A percentile compares a stretch with the other conserved stretches of the same genome.
These are phyloP conservation scores for Phoenix dactylifera DNA, from an alignment of 176 grass and related monocot genomes.

Conservation along the genomic window DNA sequence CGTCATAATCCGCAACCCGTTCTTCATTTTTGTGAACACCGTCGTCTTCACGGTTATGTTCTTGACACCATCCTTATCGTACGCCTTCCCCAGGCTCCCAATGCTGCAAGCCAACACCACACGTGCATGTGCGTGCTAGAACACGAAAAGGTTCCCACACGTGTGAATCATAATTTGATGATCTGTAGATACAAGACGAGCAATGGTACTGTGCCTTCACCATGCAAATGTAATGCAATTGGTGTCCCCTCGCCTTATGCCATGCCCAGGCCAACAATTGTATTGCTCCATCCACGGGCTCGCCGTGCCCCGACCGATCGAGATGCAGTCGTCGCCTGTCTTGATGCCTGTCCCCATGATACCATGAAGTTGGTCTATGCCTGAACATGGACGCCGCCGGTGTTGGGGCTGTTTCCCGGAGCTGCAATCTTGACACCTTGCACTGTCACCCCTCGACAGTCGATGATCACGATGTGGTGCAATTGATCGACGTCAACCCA, in stretches of 20 bases:
- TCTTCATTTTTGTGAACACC: too few species aligned
- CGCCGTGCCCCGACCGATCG: conserved; percentile 56
- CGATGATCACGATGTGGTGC: conserved; percentile 67
- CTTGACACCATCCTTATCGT: too few species aligned
- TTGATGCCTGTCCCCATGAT: conserved; percentile 43
- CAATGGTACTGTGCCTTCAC: too few species aligned
- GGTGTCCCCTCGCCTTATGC: conserved; percentile 44
- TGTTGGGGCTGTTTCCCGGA: conserved; percentile 72
- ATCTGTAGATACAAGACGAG: too few species aligned
- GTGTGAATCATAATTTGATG: not conserved
- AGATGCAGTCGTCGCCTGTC: conserved; percentile 92
- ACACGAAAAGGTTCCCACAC: too few species aligned
- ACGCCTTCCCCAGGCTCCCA: too few species aligned
- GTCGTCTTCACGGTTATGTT: too few species aligned
- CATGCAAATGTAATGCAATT: too few species aligned
- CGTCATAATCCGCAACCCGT: too few species aligned
- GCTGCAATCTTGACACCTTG: conserved; percentile 47
- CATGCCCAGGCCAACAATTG: conserved; percentile 73
- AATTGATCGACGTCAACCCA: conserved; percentile 51
- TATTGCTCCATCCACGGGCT: conserved; percentile 82
- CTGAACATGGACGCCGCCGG: conserved; percentile 81
- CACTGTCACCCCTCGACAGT: conserved; percentile 40
- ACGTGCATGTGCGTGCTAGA: too few species aligned
- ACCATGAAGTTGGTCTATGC: conserved; percentile 43
- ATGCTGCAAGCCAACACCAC: conserved; percentile 15